phyloP scores from a whole-genome alignment of 306 rosid species.

The Amphicarpaea edgeworthii region DNA sequence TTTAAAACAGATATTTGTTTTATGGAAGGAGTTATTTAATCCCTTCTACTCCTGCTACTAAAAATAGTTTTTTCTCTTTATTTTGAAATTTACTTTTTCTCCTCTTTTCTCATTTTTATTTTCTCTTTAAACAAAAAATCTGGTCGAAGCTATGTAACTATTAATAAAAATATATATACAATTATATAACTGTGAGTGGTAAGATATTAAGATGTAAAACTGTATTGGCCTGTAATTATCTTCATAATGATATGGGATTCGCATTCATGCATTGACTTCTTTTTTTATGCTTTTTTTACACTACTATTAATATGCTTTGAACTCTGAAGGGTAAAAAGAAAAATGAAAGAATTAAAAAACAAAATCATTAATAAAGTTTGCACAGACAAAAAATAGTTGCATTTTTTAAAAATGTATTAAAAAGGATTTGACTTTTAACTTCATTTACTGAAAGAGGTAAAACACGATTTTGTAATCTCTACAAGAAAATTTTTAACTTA shows the following conservation, averaged over 20 bases:
- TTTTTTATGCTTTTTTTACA: not conserved
- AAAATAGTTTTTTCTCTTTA: too few relatives aligned
- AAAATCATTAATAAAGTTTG: not conserved
- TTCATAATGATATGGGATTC: not conserved
- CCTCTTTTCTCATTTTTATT: not conserved
- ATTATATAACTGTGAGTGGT: not conserved
- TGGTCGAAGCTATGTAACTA: not conserved
- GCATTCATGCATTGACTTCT: not conserved
- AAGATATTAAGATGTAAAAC: too few relatives aligned
- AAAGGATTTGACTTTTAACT: not conserved
- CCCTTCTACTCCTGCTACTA: not conserved
- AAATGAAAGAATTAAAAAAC: not conserved
- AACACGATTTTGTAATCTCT: not conserved
- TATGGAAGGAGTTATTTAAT: not conserved
- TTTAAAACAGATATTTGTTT: too few relatives aligned
- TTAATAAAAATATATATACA: not conserved
- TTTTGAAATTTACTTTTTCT: too few relatives aligned
- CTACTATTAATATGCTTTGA: not conserved
- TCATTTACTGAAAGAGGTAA: not conserved
- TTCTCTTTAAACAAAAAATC: not conserved
- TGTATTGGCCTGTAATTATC: too few relatives aligned
- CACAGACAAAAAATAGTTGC: not conserved
- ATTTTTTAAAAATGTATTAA: not conserved
- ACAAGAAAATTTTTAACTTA: too few relatives aligned
- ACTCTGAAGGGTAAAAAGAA: not conserved